Base-by-base conservation (phyloP, 768 basidiomycete genomes). In the Terana coerulea region DNA sequence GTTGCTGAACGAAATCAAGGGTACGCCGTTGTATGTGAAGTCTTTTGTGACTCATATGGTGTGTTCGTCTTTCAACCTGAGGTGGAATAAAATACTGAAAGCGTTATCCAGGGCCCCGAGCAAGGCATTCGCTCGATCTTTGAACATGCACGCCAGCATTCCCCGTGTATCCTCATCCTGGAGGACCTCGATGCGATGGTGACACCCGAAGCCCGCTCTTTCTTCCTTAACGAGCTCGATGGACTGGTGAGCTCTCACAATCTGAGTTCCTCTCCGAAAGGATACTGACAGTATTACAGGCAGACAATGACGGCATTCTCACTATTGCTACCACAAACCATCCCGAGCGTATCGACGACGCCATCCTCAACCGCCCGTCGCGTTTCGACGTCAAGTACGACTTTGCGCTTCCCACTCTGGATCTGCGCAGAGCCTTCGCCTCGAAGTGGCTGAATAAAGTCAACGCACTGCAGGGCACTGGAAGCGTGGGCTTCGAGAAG, bases 101-200 rank as follows among this genome's bases (percentile, higher is more conserved):
- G 34, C 28, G 11, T 31, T 44, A 26, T 11, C 59, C 47, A 40
- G 60, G 60, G 44, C 11, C 59, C 56, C 0, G 66, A 66, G 47
- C 47, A 41, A n/a, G 59, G 63, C 25, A 68, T 76, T 48, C 62
- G 64, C 5, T 37, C 44, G 12, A 64, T 75, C 53, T 75, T 76
- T 52, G 51, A 53, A 14, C 59, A 66, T 12, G 75, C 75, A 11
- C 55, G 75, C 3, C 46, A 39, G 26, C 59, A 59, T 19, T 31
- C 61, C 8, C 66, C 62, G 8, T 68, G 67, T 35, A 54, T 68
- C 19, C 60, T 76, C 37, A 56, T 75, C 10, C 48, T 75, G 2
- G 75, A 76, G 51, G 75, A 75, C 50, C 60, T 75, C 8, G 75
- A 76, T 50, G 64, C 69, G 8, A 66, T 75, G 52, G 68, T 76